These are phyloP conservation scores for Trichophyton simii DNA, from an alignment of 2,329 filamentous ascomycete genomes.

Conservation along the genomic window DNA sequence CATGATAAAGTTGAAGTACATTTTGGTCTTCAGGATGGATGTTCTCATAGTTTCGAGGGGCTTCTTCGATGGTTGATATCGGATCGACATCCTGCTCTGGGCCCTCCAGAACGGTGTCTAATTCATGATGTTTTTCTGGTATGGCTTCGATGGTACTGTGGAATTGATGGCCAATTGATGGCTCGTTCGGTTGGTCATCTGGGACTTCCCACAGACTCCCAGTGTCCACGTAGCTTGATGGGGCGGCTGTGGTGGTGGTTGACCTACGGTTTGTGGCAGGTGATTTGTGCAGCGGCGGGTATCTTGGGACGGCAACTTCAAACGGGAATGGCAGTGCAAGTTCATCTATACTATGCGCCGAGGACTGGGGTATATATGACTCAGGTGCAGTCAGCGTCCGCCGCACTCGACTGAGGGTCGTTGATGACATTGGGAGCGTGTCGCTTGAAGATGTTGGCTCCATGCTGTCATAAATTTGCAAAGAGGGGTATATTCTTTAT, in stretches of 20 bases:
- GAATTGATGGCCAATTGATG: neutral
- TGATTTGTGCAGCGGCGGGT: neutral
- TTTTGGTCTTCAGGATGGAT: neutral
- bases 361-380: slow-evolving; percentile 13
- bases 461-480: neutral
- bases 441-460: slow-evolving; percentile 24
- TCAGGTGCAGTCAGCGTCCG: slow-evolving; percentile 8
- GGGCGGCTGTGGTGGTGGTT: neutral
- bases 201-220: neutral
- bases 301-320: slow-evolving; percentile 9
- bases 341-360: slow-evolving; percentile 19
- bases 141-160: neutral
- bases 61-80: neutral
- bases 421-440: slow-evolving; percentile 30
- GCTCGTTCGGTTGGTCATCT: neutral
- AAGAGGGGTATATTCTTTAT: neutral
- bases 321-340: slow-evolving; percentile 19
- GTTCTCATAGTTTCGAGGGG: neutral
- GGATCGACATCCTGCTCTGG: neutral
- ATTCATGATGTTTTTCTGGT: too few species aligned
- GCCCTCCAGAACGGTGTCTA: neutral
- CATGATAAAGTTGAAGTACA: neutral
- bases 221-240: neutral
- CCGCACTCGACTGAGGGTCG: slow-evolving; percentile 16
- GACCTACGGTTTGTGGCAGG: neutral